Base-by-base conservation (phyloP, 352 stramenopile species). In the Phytophthora chlamydospora region DNA sequence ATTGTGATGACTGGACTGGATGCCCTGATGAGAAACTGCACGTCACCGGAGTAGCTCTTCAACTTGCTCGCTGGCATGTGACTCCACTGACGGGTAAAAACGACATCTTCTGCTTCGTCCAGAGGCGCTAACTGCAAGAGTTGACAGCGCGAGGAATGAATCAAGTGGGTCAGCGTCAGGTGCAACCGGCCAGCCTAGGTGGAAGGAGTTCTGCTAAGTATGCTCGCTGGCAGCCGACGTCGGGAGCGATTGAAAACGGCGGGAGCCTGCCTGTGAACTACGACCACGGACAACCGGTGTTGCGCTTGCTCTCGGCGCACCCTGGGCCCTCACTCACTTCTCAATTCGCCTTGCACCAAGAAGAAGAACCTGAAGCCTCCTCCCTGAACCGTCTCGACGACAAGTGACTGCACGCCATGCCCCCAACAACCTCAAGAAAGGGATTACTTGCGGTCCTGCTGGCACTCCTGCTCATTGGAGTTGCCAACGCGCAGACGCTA, bases 401-500 rank as follows among this genome's bases (percentile, higher is more conserved):
- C 55, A 41, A 58, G 29, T 51, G 6, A 50, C 35, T 6, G 21
- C 17, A n/a, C 27, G 19, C 12, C 38, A 64, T 64, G 46, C 12
- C 31, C 24, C 27, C 27, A 49, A 16, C 50, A 16, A 24, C 19
- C 35, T 57, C 27, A 36, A 57, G 33, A 21, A 51, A 43, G 14
- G n/a, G 44, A 9, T 21, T 51, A 13, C 11, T 47, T 8, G 32
- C 27, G 7, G 34, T 71, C 14, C 3, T 74, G 34, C 17, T n/a
- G n/a, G n/a, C n/a, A n/a, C n/a, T n/a, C n/a, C 45, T 62, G 42
- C 27, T 76, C 12, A 36, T 40, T 12, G 42, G 38, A 1, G 6
- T 46, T 17, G 39, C 32, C 38, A 62, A 68, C 27, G 68, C 65
- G 0, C 73, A 86, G 47, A 80, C 71, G 9, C 59, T 83, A 12